Conservation (phyloP, 2,329 filamentous ascomycete species). For the Sarocladium kiliense region DNA sequence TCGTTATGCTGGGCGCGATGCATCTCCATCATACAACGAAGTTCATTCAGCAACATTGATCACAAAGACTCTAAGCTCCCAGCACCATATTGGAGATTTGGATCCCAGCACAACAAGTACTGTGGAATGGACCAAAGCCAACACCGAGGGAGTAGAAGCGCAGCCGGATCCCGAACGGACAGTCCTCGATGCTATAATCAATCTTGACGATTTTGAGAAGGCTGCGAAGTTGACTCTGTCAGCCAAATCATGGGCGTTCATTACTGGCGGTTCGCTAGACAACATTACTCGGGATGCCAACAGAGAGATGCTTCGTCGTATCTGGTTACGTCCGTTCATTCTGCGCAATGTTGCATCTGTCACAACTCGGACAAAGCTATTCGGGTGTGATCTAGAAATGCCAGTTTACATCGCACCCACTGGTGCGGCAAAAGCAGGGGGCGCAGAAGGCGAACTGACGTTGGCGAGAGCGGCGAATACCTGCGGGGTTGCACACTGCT, state of each 20-base stretch:
- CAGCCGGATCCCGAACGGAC: constrained; percentile 11
- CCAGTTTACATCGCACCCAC: constrained; percentile 12
- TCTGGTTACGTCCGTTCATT: constrained; percentile 20
- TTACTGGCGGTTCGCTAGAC: constrained; percentile 20
- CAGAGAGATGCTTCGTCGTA: constrained; percentile 11
- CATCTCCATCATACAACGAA: constrained; percentile 18
- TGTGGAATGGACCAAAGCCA: no score
- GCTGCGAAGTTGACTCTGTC: constrained; percentile 12
- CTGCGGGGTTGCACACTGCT: constrained; percentile 10
- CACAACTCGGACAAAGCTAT: constrained; percentile 3
- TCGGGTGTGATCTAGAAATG: constrained; percentile 11
- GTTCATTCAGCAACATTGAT: constrained; percentile 19
- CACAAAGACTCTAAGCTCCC: constrained; percentile 12
- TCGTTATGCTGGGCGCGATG: constrained; percentile 19
- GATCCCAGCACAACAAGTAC: not conserved
- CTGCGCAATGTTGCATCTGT: constrained; percentile 16
- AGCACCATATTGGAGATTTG: constrained; percentile 14
- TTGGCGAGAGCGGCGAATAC: constrained; percentile 7
- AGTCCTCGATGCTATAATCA: constrained; percentile 17
- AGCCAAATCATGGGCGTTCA: constrained; percentile 19
- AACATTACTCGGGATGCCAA: constrained; percentile 19
- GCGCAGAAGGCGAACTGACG: constrained; percentile 10
- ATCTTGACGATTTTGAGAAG: constrained; percentile 20
- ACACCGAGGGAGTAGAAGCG: no score
- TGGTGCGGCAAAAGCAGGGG: constrained; percentile 9